These are phyloP conservation scores for Alnus glutinosa DNA, from an alignment of 306 rosid species.

Conservation along the genomic window DNA sequence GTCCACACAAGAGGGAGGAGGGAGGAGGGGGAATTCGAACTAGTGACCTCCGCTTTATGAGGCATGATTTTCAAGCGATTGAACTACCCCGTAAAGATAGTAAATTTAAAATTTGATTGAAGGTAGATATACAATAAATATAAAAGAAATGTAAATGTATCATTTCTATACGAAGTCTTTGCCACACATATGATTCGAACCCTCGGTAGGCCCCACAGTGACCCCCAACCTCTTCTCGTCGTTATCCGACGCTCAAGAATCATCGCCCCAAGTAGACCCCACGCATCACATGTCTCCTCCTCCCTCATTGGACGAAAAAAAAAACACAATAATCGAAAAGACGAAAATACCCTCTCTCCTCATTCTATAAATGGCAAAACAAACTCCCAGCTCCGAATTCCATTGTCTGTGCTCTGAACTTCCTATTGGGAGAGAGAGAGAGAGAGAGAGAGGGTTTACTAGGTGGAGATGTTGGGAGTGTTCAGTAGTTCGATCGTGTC, in stretches of 20 bases:
- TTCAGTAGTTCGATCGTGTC: slow-evolving; percentile 81
- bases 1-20: too few species aligned
- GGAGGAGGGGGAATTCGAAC: too few species aligned
- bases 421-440: background rate
- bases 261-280: slow-evolving; percentile 29
- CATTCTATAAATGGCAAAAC: slow-evolving; percentile 30
- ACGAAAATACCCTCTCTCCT: slow-evolving; percentile 34
- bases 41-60: too few species aligned
- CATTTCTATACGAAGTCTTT: too few species aligned
- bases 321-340: slow-evolving; percentile 1
- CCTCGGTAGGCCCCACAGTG: slow-evolving; percentile 28
- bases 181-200: too few species aligned
- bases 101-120: too few species aligned
- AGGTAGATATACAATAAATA: too few species aligned
- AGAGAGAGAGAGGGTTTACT: background rate
- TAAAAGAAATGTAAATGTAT: too few species aligned
- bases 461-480: slow-evolving; percentile 68
- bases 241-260: slow-evolving; percentile 8
- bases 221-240: background rate
- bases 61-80: too few species aligned
- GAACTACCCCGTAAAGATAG: accelerated
- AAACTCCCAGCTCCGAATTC: background rate
- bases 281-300: slow-evolving; percentile 3
- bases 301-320: slow-evolving; percentile 1
- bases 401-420: slow-evolving; percentile 28